Percentiles rank a stretch among this genome's conserved stretches.
These are phyloP conservation scores for Corylus heterophylla DNA, from an alignment of 306 rosid species.

Conservation along the genomic window DNA sequence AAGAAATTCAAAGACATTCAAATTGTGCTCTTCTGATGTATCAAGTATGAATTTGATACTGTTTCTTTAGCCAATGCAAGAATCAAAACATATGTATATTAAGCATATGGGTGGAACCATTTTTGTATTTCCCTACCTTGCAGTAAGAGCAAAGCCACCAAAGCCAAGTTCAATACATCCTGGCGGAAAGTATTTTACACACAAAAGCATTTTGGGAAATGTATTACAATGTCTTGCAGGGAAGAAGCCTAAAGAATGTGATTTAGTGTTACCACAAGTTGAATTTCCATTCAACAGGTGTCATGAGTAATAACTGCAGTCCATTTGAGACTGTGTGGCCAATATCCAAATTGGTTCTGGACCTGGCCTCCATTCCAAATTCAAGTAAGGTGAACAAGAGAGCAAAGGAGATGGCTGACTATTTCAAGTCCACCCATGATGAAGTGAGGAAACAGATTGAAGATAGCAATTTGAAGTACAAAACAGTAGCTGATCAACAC, in stretches of 20 bases:
- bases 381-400: not conserved
- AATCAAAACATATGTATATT: no score
- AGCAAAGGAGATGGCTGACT: not conserved
- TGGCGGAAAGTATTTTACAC: not conserved
- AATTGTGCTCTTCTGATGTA: no score
- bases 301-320: not conserved
- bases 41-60: no score
- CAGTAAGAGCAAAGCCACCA: not conserved
- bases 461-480: not conserved
- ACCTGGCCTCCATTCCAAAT: no score
- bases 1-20: no score
- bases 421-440: not conserved
- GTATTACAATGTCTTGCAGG: not conserved
- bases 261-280: no score
- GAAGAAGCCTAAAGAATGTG: not conserved
- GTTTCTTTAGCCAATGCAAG: no score
- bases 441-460: not conserved
- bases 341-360: no score
- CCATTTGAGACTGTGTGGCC: not conserved
- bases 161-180: not conserved
- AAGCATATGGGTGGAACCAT: no score
- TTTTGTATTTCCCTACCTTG: not conserved
- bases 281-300: no score
- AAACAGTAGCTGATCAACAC: not conserved
- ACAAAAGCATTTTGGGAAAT: no score